A percentile compares a stretch with the other conserved stretches of the same genome.
Evolutionary conservation across 2,329 filamentous ascomycete species (phyloP).

Genomic region (Hirsutella rhossiliensis): DNA sequence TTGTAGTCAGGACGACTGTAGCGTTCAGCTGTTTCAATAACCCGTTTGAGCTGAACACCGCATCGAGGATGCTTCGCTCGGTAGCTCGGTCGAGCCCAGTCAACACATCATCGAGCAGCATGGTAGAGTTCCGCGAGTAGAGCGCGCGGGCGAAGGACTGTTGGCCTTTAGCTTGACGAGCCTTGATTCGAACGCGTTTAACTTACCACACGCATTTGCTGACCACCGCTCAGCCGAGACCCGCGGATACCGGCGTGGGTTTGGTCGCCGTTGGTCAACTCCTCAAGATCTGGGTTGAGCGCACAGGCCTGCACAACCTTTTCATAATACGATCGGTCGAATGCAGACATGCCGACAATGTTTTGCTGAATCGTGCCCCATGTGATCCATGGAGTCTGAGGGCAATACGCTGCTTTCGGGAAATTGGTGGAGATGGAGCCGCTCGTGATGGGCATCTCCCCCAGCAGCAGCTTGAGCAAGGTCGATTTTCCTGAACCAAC

Average conservation of each 20-base stretch:
- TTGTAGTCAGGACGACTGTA: conserved; percentile 16
- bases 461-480: conserved; percentile 9
- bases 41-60: conserved; percentile 20
- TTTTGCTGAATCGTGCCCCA: conserved; percentile 13
- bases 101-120: conserved; percentile 21
- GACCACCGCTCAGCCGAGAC: conserved; percentile 13
- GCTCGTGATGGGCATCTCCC: conserved; percentile 8
- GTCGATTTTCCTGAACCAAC: conserved; percentile 13
- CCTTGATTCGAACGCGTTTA: too few relatives aligned
- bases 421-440: conserved; percentile 5
- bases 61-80: conserved; percentile 21
- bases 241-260: conserved; percentile 11
- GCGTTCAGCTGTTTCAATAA: conserved; percentile 12
- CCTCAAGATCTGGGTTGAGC: conserved; percentile 8
- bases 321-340: conserved; percentile 10
- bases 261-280: conserved; percentile 11
- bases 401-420: conserved; percentile 9
- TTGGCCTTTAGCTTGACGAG: too few relatives aligned
- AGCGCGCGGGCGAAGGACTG: conserved; percentile 13
- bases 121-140: conserved; percentile 10
- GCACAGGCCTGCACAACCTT: conserved; percentile 9
- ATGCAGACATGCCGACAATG: conserved; percentile 9
- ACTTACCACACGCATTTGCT: conserved; percentile 14
- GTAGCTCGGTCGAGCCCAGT: conserved; percentile 24
- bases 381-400: conserved; percentile 12